These are phyloP conservation scores for Spongiforma sp. DNA, from an alignment of 1,284 basidiomycete species.

Conservation along the genomic window DNA sequence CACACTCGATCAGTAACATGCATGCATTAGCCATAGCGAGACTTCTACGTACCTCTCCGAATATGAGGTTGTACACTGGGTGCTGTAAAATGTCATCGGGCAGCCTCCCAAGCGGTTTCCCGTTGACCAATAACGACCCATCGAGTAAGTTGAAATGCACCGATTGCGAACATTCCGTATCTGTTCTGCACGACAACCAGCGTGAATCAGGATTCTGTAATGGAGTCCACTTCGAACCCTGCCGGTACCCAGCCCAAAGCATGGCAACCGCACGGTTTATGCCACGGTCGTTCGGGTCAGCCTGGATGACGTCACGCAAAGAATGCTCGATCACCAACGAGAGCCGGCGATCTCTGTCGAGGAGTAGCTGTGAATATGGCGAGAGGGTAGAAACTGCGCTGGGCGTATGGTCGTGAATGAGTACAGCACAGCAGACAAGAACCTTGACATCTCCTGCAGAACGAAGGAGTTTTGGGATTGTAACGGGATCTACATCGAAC, in stretches of 20 bases:
- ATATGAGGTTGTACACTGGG: slow-evolving; percentile 39
- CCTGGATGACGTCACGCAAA: slow-evolving; percentile 10
- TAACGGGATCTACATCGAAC: slow-evolving; percentile 40
- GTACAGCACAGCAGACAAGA: slow-evolving; percentile 42
- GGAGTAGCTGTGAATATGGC: slow-evolving; percentile 17
- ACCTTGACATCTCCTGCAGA: slow-evolving; percentile 33
- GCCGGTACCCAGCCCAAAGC: slow-evolving; percentile 44
- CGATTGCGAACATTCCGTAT: slow-evolving; percentile 13
- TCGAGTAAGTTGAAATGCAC: slow-evolving; percentile 47
- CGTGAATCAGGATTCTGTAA: slow-evolving; percentile 35
- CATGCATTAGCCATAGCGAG: not conserved
- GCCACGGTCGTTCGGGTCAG: slow-evolving; percentile 16
- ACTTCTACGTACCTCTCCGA: slow-evolving; percentile 29
- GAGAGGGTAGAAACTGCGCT: slow-evolving; percentile 11
- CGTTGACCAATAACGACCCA: slow-evolving; percentile 49
- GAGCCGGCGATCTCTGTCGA: slow-evolving; percentile 36
- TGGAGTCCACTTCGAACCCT: slow-evolving; percentile 38
- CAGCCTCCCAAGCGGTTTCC: slow-evolving; percentile 44
- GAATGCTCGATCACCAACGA: slow-evolving; percentile 20
- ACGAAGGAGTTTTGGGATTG: slow-evolving; percentile 27
- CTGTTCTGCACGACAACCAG: slow-evolving; percentile 40
- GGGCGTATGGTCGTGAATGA: slow-evolving; percentile 38
- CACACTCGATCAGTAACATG: not conserved
- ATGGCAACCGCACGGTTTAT: slow-evolving; percentile 40
- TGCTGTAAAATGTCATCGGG: slow-evolving; percentile 40